Evolutionary conservation across 352 stramenopile genomes (phyloP), one percentile per base, ranked within the genome.

Genomic region (Pythium brassicae): DNA sequence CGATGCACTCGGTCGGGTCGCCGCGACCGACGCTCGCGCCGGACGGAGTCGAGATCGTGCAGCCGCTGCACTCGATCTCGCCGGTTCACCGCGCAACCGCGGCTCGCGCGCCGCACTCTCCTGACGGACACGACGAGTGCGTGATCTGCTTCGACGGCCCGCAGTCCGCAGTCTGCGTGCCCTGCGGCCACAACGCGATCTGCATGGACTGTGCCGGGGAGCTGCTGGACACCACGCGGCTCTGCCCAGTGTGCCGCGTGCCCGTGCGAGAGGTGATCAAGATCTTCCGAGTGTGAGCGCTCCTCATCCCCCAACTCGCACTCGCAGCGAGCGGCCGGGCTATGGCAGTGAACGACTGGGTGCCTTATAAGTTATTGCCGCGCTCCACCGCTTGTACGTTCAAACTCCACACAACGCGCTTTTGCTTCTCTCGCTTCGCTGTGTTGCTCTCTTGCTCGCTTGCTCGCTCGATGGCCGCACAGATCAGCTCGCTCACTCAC

Each of bases 121-220:
- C 44, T 49, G 47, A 51, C 20, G 57, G 10, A 7, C 23, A 46
- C 14, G 59, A 65, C 48, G 86, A 95, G 55, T 95, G 86, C 49
- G 69, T 95, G 0, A 86, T 95, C 32, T 94, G 86, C 66, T 92
- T 94, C 62, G 86, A 95, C 54, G 80, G 70, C 0, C 75, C 78
- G 20, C 78, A 93, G 59, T 59, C 71, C 17, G 85, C 79, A 0
- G 83, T 94, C 6, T 93, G 83, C 39, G 82, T 95, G 20, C 86
- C 86, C 0, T 95, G 86, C 23, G 86, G 86, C 42, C 86, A 95
- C 70, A 89, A 93, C 45, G 86, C 86, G n/a, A 78, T 93, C 48
- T 95, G 86, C 54, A 89, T 88, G 78, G 61, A 76, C 59, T 95
- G 86, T 51, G 85, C 85, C 0, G 61, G 76, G 17, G 74, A 89